Conservation (phyloP, 1,284 basidiomycete species). For the Trichosporon asahii region DNA sequence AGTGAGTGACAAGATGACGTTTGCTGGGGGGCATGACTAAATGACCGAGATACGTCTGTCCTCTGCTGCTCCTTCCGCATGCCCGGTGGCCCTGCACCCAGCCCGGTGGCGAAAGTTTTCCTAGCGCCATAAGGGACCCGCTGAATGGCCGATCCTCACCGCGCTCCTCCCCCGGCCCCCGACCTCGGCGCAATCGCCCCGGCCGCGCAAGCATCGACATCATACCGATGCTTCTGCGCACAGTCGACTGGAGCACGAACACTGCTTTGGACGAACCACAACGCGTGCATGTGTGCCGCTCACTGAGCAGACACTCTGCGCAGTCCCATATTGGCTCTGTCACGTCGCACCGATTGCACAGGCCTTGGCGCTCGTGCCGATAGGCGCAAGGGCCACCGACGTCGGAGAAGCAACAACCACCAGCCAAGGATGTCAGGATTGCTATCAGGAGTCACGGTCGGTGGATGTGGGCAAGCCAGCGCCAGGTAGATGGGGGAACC, state of each 20-base stretch:
- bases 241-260: neutral
- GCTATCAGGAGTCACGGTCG: neutral
- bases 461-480: neutral
- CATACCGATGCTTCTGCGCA: neutral
- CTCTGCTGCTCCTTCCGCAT: neutral
- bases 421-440: neutral
- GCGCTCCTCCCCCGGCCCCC: neutral
- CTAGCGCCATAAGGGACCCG: neutral
- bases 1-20: slow-evolving; percentile 4
- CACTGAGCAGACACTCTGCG: neutral
- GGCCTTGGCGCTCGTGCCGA: neutral
- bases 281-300: neutral
- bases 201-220: neutral
- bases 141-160: slow-evolving; percentile 3
- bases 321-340: neutral
- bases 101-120: neutral
- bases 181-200: neutral
- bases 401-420: neutral
- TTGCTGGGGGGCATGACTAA: neutral
- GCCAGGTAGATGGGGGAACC: neutral
- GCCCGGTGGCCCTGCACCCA: neutral
- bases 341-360: neutral
- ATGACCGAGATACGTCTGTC: slow-evolving; percentile 8
- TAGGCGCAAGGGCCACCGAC: neutral
- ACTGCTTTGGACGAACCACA: neutral